These are phyloP conservation scores for Trichoderma koningiopsis DNA, from an alignment of 2,329 filamentous ascomycete species.

Conservation along the genomic window DNA sequence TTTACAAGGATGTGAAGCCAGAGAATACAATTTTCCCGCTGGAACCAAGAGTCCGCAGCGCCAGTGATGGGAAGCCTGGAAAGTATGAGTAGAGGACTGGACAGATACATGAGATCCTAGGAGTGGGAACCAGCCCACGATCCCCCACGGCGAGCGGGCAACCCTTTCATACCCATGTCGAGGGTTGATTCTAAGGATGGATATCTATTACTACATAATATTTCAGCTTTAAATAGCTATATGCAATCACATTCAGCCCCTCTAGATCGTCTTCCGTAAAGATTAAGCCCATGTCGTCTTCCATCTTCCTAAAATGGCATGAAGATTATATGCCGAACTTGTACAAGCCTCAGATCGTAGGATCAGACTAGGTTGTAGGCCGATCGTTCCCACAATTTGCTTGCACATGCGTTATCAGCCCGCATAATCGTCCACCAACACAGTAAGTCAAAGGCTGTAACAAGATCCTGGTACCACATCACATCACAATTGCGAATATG, in stretches of 20 bases:
- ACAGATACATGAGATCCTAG: background rate
- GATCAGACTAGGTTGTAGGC: background rate
- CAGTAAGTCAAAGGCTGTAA: background rate
- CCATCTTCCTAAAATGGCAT: background rate
- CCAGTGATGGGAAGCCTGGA: background rate
- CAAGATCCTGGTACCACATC: conserved; percentile 4
- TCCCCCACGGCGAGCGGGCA: background rate
- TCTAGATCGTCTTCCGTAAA: background rate
- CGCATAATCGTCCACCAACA: background rate
- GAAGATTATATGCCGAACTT: background rate
- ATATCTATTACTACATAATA: background rate
- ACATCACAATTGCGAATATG: conserved; percentile 24
- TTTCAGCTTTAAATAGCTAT: background rate
- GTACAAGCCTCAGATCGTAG: background rate
- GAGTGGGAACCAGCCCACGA: background rate
- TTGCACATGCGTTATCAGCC: background rate
- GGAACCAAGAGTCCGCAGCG: conserved; percentile 44
- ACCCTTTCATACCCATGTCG: background rate
- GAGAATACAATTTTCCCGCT: conserved; percentile 59
- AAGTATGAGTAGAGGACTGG: conserved; percentile 4
- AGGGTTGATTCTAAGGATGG: background rate
- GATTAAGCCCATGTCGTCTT: background rate
- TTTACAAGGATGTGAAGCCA: conserved; percentile 55
- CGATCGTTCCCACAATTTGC: background rate
- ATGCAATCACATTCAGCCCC: background rate